Conservation (phyloP, 306 rosid genomes). For the Sicyos edulis region DNA sequence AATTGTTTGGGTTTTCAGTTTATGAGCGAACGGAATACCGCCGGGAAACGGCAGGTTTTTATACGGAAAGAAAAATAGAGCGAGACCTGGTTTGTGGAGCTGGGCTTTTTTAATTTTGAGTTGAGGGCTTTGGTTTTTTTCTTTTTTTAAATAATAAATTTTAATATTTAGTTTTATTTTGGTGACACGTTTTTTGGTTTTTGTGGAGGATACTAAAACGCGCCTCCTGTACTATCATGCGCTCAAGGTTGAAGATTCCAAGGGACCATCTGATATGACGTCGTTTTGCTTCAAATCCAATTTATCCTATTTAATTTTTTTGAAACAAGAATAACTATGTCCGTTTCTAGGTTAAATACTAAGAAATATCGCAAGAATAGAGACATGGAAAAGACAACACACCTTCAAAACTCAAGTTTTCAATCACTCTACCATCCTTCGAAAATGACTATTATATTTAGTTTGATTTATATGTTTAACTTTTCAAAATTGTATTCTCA, state of each 20-base stretch:
- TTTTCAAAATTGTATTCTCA: too few species aligned
- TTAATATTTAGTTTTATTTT: not conserved
- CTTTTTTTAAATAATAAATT: not conserved
- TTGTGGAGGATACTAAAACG: conserved; percentile 15
- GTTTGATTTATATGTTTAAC: too few species aligned
- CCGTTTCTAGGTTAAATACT: too few species aligned
- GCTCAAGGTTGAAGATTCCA: not conserved
- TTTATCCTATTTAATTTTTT: not conserved
- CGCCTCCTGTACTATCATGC: not conserved
- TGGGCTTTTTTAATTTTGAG: conserved; percentile 6
- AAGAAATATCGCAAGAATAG: too few species aligned
- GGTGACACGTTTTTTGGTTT: conserved; percentile 14
- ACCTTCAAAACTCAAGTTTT: too few species aligned
- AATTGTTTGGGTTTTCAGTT: not conserved
- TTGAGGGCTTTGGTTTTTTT: conserved; percentile 8
- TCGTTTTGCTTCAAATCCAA: conserved; percentile 5
- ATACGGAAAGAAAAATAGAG: conserved; percentile 15
- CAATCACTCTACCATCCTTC: too few species aligned
- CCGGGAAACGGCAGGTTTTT: conserved; percentile 52
- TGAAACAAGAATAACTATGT: too few species aligned
- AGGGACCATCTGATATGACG: not conserved
- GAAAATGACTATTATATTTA: too few species aligned
- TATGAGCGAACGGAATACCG: conserved; percentile 24
- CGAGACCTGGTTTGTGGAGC: conserved; percentile 8
- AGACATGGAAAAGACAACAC: too few species aligned